These are phyloP conservation scores for Alternaria metachromatica DNA, from an alignment of 2,329 filamentous ascomycete species.

Conservation along the genomic window DNA sequence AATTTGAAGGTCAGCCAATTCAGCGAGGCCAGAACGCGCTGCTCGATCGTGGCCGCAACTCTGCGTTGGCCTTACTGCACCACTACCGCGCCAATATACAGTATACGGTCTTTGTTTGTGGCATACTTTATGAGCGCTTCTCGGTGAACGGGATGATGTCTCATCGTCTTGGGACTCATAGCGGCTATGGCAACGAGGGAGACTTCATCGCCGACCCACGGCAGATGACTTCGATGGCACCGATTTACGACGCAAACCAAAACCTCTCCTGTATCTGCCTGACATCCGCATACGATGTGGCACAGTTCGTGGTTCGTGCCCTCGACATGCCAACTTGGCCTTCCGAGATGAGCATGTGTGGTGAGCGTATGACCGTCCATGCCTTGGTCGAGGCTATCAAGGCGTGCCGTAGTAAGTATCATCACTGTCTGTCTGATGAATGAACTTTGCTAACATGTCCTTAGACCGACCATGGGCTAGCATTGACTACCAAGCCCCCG, in stretches of 20 bases:
- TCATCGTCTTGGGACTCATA: constrained; percentile 65
- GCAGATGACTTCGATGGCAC: constrained; percentile 64
- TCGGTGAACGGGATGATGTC: constrained; percentile 69
- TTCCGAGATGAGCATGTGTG: constrained; percentile 70
- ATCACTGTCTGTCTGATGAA: neutral
- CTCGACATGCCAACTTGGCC: constrained; percentile 72
- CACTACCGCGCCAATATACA: constrained; percentile 66
- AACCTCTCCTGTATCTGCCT: constrained; percentile 62
- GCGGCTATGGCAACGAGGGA: constrained; percentile 63
- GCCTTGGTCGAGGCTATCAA: constrained; percentile 64
- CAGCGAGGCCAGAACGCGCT: constrained; percentile 64
- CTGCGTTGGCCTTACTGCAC: constrained; percentile 64
- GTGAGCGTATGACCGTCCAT: constrained; percentile 68
- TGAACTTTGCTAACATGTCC: constrained; percentile 12
- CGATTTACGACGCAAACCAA: constrained; percentile 60
- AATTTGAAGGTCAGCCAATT: constrained; percentile 72
- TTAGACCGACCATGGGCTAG: constrained; percentile 39
- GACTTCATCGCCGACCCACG: constrained; percentile 71
- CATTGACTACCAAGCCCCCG: constrained; percentile 55
- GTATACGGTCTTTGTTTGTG: constrained; percentile 75
- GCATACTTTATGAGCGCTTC: constrained; percentile 78
- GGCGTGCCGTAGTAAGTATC: constrained; percentile 36
- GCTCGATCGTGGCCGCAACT: constrained; percentile 65
- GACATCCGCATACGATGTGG: constrained; percentile 74
- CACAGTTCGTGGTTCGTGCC: constrained; percentile 72